phyloP scores from a whole-genome alignment of 2,329 filamentous ascomycete species.

The Chrysosporium keratinophilum region DNA sequence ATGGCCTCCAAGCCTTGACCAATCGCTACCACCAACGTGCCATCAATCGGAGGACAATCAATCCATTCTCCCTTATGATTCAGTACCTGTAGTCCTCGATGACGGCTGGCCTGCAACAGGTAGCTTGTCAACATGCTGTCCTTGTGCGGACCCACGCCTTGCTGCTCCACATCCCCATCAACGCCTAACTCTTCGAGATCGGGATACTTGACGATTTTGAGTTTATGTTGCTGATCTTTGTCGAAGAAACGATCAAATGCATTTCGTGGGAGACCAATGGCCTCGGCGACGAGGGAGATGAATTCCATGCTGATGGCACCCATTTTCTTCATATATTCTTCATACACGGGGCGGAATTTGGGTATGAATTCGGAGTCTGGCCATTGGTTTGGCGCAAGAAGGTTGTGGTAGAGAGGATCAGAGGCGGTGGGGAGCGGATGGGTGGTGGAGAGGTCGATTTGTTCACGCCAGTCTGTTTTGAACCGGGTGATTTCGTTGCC shows the following conservation, averaged over 20 bases:
- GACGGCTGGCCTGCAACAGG: slow-evolving; percentile 66
- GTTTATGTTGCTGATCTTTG: slow-evolving; percentile 61
- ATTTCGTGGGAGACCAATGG: slow-evolving; percentile 57
- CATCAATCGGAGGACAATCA: slow-evolving; percentile 63
- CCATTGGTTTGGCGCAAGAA: slow-evolving; percentile 72
- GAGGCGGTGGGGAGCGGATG: slow-evolving; percentile 53
- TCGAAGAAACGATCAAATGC: slow-evolving; percentile 77
- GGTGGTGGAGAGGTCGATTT: slow-evolving; percentile 75
- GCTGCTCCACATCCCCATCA: slow-evolving; percentile 37
- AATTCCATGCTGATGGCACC: slow-evolving; percentile 60
- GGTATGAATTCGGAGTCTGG: slow-evolving; percentile 55
- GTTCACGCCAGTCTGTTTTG: slow-evolving; percentile 68
- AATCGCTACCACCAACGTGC: slow-evolving; percentile 76
- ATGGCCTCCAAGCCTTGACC: slow-evolving; percentile 79
- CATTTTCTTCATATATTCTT: slow-evolving; percentile 69
- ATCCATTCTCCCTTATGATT: slow-evolving; percentile 71
- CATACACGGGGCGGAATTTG: slow-evolving; percentile 56
- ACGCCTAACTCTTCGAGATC: slow-evolving; percentile 53
- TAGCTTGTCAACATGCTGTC: slow-evolving; percentile 77
- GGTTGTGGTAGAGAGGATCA: slow-evolving; percentile 62
- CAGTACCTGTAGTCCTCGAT: slow-evolving; percentile 70
- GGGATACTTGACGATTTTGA: slow-evolving; percentile 83
- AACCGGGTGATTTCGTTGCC: slow-evolving; percentile 59
- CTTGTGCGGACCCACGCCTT: slow-evolving; percentile 67
- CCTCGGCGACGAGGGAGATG: slow-evolving; percentile 71